Percentiles rank a stretch among this genome's conserved stretches.
Conservation (phyloP, 1,284 basidiomycete species). For the Quambalaria eucalypti region DNA sequence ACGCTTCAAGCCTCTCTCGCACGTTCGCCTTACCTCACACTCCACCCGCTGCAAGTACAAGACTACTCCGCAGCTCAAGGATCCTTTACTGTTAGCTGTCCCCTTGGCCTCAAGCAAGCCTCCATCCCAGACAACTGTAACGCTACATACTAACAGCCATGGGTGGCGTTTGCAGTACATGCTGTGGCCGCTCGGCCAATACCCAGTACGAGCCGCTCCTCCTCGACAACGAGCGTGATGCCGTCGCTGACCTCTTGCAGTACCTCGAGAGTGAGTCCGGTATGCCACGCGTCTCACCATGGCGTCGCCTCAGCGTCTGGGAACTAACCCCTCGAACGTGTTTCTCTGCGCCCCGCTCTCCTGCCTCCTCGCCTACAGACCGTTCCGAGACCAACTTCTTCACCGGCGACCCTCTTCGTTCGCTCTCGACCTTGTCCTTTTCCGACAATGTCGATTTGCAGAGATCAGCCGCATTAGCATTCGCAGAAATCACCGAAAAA, state of each 20-base stretch:
- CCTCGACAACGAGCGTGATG: conserved; percentile 95
- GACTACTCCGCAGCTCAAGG: too few species aligned
- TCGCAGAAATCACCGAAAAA: conserved; percentile 99
- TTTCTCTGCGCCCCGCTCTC: too few species aligned
- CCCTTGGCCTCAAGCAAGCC: too few species aligned
- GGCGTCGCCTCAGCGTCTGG: too few species aligned
- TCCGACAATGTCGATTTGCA: conserved; percentile 99
- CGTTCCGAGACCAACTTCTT: conserved; percentile 48
- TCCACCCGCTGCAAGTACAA: too few species aligned
- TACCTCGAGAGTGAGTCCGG: conserved; percentile 89
- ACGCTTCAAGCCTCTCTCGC: too few species aligned
- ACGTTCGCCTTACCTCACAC: too few species aligned
- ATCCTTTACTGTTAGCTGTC: too few species aligned
- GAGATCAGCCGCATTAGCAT: conserved; percentile 91
- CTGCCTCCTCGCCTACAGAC: conserved; percentile 51
- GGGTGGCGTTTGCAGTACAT: conserved; percentile 33
- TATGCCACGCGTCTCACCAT: too few species aligned
- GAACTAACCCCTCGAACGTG: too few species aligned
- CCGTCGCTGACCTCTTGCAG: conserved; percentile 91
- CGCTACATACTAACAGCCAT: too few species aligned
- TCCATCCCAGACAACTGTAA: too few species aligned
- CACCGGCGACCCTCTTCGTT: conserved; percentile 66
- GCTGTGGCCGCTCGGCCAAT: conserved; percentile 19
- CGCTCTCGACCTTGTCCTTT: conserved; percentile 93
- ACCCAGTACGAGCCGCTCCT: conserved; percentile 67